Base-by-base conservation (phyloP, 164 flowering plant species). In the Taxillus chinensis region DNA sequence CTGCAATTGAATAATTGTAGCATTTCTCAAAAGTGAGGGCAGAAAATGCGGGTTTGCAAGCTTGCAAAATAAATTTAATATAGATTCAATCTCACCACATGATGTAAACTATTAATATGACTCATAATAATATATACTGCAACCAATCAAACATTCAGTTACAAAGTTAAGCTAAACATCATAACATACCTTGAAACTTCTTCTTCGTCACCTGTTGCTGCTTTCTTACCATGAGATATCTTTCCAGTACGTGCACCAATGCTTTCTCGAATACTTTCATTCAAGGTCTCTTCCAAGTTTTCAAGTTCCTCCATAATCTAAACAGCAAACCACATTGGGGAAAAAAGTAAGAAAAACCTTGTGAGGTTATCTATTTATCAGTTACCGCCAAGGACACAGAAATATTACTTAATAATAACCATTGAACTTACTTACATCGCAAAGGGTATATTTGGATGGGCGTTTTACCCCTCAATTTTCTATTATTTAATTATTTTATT, bases 211-310 rank as follows among this genome's bases (percentile, higher is more conserved):
- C 80, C 96, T 42, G 49, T 42, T 14, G 68, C 67, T 48, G 79
- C 87, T 73, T 74, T 80, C 64, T 76, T 84, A 43, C 83, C 78
- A 66, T 52, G 70, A 17, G 69, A 58, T 46, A 15, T 66, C 70
- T 65, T 82, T 56, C 92, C 92, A 54, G 72, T 39, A 55, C 84
- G 92, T 40, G 96, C 99, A 64, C 99, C 95, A 55, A 87, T 2
- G 60, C 99, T 95, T 80, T 95, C 99, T 65, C 80, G 80, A 55
- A 91, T 95, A 74, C 97, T 95, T 55, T 95, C 99, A 77, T 95
- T 95, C 50, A 95, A 59, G 27, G 99, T 95, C 79, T 95, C 98
- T 69, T 95, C 99, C 77, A 95, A 75, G 73, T 78, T 95, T 61
- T 95, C 99, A 69, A 95, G 88, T 74, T 95, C 99, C 73, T 95